Evolutionary conservation across 2,329 filamentous ascomycete genomes (phyloP), one percentile per base, ranked within the genome.

Genomic region (Trichophyton verrucosum): DNA sequence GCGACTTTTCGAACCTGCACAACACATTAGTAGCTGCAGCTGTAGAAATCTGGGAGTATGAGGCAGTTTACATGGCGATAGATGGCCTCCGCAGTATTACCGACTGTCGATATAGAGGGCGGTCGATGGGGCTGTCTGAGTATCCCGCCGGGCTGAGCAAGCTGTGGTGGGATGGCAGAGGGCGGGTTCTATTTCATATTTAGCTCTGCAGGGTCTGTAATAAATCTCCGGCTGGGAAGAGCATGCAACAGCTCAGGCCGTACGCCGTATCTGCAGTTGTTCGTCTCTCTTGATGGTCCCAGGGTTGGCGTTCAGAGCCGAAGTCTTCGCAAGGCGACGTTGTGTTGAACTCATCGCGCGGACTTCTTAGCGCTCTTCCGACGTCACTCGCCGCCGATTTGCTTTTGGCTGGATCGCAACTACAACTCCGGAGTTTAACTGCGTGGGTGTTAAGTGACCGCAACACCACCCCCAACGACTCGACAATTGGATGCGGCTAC

Each of bases 1-100:
- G 84, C 47, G 94, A 96, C 77, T 99, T 99, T 76, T 99, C 94
- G 78, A 99, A 99, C 94, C 91, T 97, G 27, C 17, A 22, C 22
- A 53, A 20, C 49, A n/a, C n/a, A 30, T 53, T 24, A 53, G 49
- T 15, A 53, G 49, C 22, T n/a, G 22, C 22, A 53, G 22, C 49
- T 13, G 22, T 33, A n/a, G 9, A 4, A 17, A 13, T 24, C 22
- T 30, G 3, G 13, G 15, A 5, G 6, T 13, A 15, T 5, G 24
- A 22, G 15, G 49, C 33, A n/a, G 27, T 24, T 53, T 13, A 53
- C 49, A 53, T 53, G 49, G 49, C 24, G 27, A 33, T 30, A 13
- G 11, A 22, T 13, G 27, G 46, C 49, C 5, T 53, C 49, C 27
- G 13, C 22, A 27, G 13, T 53, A 53, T 30, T 24, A 53, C 49